Base-by-base conservation (phyloP, 1,284 basidiomycete species). In the Schizophyllum amplum region DNA sequence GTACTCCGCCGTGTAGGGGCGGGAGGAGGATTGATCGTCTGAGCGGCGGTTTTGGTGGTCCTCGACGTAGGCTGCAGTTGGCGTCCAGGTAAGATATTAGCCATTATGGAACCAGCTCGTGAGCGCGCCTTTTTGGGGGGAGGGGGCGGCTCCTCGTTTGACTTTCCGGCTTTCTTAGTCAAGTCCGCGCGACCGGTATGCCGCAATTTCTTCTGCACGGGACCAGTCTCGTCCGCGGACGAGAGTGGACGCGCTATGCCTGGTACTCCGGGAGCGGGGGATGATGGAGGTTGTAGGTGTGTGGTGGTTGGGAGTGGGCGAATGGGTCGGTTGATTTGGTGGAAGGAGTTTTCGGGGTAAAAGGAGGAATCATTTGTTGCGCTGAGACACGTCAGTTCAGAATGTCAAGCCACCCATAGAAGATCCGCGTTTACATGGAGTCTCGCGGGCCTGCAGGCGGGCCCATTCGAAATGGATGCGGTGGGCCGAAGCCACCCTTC, bases 61-160 rank as follows among this genome's bases (percentile, higher is more conserved):
- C 79, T 81, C 70, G 82, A 77, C 67, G 82, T 76, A 69, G 81
- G 76, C 86, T 88, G 84, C 72, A 81, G 78, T 81, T 77, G 79
- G 80, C 82, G 82, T 78, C 80, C 79, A 71, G 80, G 84, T 87
- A 85, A 88, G 84, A 85, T 77, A 75, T 86, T 86, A 84, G 83
- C 77, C 81, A 84, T 80, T 73, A 79, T 83, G 79, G 86, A 78
- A 78, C 80, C 83, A 82, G 81, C 83, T 81, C 82, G 84, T 78
- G 81, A 80, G 82, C 84, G 80, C 87, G 84, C 87, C 86, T 90
- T 90, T 86, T 87, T 88, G 76, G 77, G 75, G 76, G 77, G 75
- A 70, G 86, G 83, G 71, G 33, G 33, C 33, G 33, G 48, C 48
- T 86, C 83, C 65, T 75, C 69, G 70, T 71, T 69, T 66, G 77